Conservation (phyloP, 2,329 filamentous ascomycete genomes). For the Colletotrichum theobromicola region DNA sequence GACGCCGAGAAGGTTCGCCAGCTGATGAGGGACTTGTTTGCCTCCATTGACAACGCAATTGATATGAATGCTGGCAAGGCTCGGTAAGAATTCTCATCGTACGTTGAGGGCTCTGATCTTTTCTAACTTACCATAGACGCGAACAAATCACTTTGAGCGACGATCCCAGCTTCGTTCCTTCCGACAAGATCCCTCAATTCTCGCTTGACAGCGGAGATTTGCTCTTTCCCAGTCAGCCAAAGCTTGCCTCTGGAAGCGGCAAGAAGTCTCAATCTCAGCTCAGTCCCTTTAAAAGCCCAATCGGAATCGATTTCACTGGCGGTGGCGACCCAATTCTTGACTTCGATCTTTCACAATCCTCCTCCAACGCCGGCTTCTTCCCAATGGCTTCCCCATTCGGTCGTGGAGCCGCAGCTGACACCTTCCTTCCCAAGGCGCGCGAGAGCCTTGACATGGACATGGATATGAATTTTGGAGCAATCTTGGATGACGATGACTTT, state of each 20-base stretch:
- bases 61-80: constrained; percentile 75
- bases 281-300: constrained; percentile 37
- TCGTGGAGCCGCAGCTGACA: constrained; percentile 26
- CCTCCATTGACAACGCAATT: constrained; percentile 56
- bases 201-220: constrained; percentile 46
- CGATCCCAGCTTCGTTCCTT: constrained; percentile 80
- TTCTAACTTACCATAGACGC: constrained; percentile 72
- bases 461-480: constrained; percentile 31
- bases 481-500: constrained; percentile 38
- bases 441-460: neutral
- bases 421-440: neutral
- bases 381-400: constrained; percentile 39
- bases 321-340: neutral
- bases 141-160: constrained; percentile 80
- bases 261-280: constrained; percentile 45
- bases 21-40: constrained; percentile 70
- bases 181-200: constrained; percentile 65
- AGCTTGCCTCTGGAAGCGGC: constrained; percentile 27
- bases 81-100: constrained; percentile 58
- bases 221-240: constrained; percentile 37
- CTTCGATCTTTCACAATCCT: constrained; percentile 34
- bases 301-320: constrained; percentile 7
- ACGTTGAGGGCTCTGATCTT: constrained; percentile 55
- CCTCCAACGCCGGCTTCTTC: constrained; percentile 30
- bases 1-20: constrained; percentile 80